Evolutionary conservation across 768 basidiomycete species (phyloP).

Genomic region (Tylopilus sp.): DNA sequence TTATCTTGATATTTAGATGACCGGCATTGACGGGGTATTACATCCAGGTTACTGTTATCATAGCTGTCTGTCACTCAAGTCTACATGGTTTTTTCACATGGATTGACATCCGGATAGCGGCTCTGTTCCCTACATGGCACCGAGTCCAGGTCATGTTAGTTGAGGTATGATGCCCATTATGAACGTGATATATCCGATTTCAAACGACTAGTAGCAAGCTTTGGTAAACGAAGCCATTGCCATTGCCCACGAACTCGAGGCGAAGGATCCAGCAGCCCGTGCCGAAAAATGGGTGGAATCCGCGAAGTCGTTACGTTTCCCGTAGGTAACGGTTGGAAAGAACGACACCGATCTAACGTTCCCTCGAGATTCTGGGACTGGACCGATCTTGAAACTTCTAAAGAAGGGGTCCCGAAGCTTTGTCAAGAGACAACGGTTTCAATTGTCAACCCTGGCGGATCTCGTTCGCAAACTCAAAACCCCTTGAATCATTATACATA

Average conservation of each 20-base stretch:
- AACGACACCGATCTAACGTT: background rate
- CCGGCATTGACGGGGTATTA: background rate
- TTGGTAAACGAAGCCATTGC: slow-evolving; percentile 12
- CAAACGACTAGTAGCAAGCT: slow-evolving; percentile 10
- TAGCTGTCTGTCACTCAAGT: slow-evolving; percentile 3
- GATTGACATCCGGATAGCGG: slow-evolving; percentile 12
- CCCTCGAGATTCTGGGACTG: slow-evolving; percentile 18
- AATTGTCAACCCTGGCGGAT: background rate
- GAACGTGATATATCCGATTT: too few species aligned
- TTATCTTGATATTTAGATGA: background rate
- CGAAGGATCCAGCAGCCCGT: background rate
- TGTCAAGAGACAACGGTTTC: background rate
- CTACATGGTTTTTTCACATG: background rate
- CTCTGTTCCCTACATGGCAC: slow-evolving; percentile 23
- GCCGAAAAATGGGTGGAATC: slow-evolving; percentile 11
- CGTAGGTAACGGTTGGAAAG: slow-evolving; percentile 5
- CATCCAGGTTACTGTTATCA: slow-evolving; percentile 21
- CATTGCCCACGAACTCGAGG: slow-evolving; percentile 7
- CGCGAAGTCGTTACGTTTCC: slow-evolving; percentile 14
- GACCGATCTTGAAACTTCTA: slow-evolving; percentile 3
- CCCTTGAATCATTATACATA: slow-evolving; percentile 16
- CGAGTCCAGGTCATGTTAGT: slow-evolving; percentile 11
- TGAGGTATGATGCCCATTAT: slow-evolving; percentile 4
- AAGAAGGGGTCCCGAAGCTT: slow-evolving; percentile 5
- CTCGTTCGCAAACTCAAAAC: background rate